Base-by-base conservation (phyloP, 1,139 yeast genomes). In the Suhomyces chickasaworum region DNA sequence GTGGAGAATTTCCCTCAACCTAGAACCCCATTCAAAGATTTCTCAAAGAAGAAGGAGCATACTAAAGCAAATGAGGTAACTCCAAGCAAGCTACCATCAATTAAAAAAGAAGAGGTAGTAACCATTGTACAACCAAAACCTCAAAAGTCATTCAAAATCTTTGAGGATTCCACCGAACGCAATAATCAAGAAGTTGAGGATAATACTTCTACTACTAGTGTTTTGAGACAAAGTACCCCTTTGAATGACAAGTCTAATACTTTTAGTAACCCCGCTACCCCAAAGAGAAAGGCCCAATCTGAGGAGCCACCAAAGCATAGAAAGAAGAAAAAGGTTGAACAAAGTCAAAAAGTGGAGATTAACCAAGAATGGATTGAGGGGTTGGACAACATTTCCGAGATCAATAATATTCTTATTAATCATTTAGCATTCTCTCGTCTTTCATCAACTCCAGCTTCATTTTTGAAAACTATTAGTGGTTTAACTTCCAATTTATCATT, bases 361-460 rank as follows among this genome's bases (percentile, higher is more conserved):
- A 66, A 66, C 45, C 65, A 61, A 40, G 53, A 58, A n/a, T 61
- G 66, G 51, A 52, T 70, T 37, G 59, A 55, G 17, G 53, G 49
- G n/a, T 62, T 82, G 32, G 57, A 66, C 4, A 74, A 75, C 42
- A 54, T 80, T 30, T 71, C 68, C 1, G 84, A 82, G 47, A 69
- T 87, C 41, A 77, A 77, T 47, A 81, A 86, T 61, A 76, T 90
- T 9, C 71, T 89, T 42, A 79, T 84, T 35, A 93, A 93, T 60
- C 95, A 89, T 63, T 73, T 93, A 52, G 97, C 98, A 16, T 91
- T 89, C 63, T 89, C 97, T 6, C 79, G 97, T 53, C 76, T 89
- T 27, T 81, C 91, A 25, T 91, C 95, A 37, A 88, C 96, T 0
- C 97, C 98, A 12, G 74, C 91, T 13, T 76, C 87, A 6, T 77